Evolutionary conservation across 2,329 filamentous ascomycete genomes (phyloP), one percentile per base, ranked within the genome.

Genomic region (Colletotrichum destructivum): DNA sequence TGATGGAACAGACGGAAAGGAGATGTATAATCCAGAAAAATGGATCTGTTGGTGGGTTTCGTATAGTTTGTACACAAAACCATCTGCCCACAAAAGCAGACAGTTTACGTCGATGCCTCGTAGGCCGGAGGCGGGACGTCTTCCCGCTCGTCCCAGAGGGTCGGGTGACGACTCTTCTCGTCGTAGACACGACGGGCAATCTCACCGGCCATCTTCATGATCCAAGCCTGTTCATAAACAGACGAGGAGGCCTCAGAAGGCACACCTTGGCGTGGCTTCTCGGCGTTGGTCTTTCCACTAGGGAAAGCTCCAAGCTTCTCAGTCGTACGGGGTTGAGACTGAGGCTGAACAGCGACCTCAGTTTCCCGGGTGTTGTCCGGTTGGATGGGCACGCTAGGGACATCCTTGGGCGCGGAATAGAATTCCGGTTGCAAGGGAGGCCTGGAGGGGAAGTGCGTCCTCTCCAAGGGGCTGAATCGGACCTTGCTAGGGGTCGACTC

Each of bases 191-290:
- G 92, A 62, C 91, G 87, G 46, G 95, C 94, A 77, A 98, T 96
- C 81, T 98, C 96, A 74, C 92, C 92, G 6, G 96, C 95, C 90
- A 99, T 96, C 85, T 98, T 96, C 84, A 92, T 91, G 83, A 96
- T 93, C 93, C 94, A 96, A 3, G 93, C 94, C 80, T 94, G 92
- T 79, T 95, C 93, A 35, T 94, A 84, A 38, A 88, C 86, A 0
- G 88, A 88, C 15, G 87, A 86, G 6, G 87, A 86, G 6, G 84
- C 85, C 42, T 89, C 88, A 0, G 86, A 87, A 64, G 75, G 74
- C 26, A 75, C 71, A 44, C 75, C 75, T 23, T 61, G 78, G 16
- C 23, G 61, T 77, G 71, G 79, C 78, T 77, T 76, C 75, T 79
- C 82, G 71, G 77, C 78, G 18, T 75, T 75, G 47, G 76, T 79